Evolutionary conservation across 331 rosid species (phyloP), one percentile per base, ranked within the genome.

Genomic region (Cydonia oblonga): DNA sequence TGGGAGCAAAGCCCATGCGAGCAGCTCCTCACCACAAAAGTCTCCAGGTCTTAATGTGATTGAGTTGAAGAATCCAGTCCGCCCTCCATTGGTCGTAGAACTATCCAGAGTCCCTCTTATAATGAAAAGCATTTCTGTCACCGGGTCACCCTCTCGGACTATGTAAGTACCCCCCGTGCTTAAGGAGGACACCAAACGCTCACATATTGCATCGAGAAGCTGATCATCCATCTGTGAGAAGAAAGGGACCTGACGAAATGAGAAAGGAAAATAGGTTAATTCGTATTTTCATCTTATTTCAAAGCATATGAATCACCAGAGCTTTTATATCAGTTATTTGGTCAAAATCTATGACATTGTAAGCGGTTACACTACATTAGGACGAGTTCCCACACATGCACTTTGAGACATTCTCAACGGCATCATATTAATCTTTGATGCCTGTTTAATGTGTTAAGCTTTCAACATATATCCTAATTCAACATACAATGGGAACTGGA

Each of bases 191-290:
- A 89, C 92, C 71, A 95, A 87, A 42, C 89, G 93, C 86, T 95
- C 97, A 56, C 99, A 95, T 81, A 95, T 95, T 69, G 99, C 99
- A 75, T 95, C 96, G 33, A 95, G 91, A 59, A 95, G 90, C 80
- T 85, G 99, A 83, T 89, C 97, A 76, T 95, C 99, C 99, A 95
- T 95, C 76, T 91, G 96, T 30, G 96, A 87, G 84, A 95, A 95
- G 88, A 95, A 95, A 58, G 99, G 97, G 56, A 95, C 99, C 99
- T 93, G 78, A 70, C 71, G 58, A 49, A 19, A 51, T 15, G 59
- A 51, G 52, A 70, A 75, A 22, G 23, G 33, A 29, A 72, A 38
- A 35, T 35, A 13, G 42, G 13, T 35, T 35, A 35, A 35, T 35
- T 35, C 42, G 2, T 35, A 35, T 35, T 35, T 35, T 12, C 40